phyloP scores from a whole-genome alignment of 306 rosid genomes.

The Betula pendula region DNA sequence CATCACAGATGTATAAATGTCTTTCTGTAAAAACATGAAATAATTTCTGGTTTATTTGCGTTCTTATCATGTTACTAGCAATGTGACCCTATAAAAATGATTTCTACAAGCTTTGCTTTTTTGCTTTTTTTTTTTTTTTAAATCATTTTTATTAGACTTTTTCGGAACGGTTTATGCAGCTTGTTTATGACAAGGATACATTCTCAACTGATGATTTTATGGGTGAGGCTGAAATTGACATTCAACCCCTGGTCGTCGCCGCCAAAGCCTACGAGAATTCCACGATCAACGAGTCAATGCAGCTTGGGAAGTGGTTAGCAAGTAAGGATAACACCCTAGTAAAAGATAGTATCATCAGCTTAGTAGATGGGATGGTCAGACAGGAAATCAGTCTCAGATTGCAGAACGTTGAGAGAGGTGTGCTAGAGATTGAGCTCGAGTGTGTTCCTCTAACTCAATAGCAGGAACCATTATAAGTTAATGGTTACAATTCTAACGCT shows the following conservation, averaged over 20 bases:
- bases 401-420: conserved; percentile 85
- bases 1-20: not conserved
- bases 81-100: not conserved
- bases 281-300: conserved; percentile 36
- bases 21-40: not conserved
- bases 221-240: conserved; percentile 97
- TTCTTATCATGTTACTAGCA: not conserved
- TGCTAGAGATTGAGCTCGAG: conserved; percentile 75
- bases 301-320: conserved; percentile 67
- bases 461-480: conserved; percentile 7
- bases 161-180: conserved; percentile 46
- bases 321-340: conserved; percentile 54
- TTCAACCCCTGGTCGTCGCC: conserved; percentile 78
- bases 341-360: conserved; percentile 62
- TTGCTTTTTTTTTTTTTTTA: not conserved
- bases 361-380: conserved; percentile 65
- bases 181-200: conserved; percentile 86
- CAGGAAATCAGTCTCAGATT: conserved; percentile 73
- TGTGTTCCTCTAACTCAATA: conserved; percentile 94
- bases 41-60: not conserved
- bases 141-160: not conserved
- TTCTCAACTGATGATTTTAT: conserved; percentile 86
- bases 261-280: conserved; percentile 73
- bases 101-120: not conserved
- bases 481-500: not conserved